phyloP scores from a whole-genome alignment of 2,329 filamentous ascomycete species.

The Dryadomyces sulphureus region DNA sequence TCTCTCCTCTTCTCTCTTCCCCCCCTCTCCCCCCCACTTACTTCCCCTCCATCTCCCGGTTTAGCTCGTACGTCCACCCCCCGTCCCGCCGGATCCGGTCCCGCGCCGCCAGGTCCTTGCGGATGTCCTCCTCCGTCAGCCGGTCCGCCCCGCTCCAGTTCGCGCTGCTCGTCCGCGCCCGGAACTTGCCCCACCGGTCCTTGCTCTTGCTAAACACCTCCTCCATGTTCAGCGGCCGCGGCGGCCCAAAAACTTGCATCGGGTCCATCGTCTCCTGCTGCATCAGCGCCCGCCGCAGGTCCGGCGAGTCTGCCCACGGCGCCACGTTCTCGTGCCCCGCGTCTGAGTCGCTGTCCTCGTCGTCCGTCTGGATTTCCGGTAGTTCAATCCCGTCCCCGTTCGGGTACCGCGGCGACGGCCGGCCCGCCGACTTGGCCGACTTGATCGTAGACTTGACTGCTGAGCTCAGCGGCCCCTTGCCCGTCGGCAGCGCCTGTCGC shows the following conservation, averaged over 20 bases:
- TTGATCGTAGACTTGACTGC: constrained; percentile 30
- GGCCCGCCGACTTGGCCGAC: constrained; percentile 41
- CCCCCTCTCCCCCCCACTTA: not conserved
- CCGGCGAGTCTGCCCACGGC: constrained; percentile 79
- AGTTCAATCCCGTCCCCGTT: constrained; percentile 84
- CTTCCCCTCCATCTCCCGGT: constrained; percentile 26
- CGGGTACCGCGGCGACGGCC: constrained; percentile 71
- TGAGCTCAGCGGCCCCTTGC: constrained; percentile 34
- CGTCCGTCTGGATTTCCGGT: constrained; percentile 90
- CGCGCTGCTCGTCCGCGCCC: constrained; percentile 80
- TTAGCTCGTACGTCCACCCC: constrained; percentile 63
- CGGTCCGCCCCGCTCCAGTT: constrained; percentile 78
- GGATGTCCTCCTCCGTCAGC: constrained; percentile 77
- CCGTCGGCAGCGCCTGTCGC: constrained; percentile 38
- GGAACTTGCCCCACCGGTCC: constrained; percentile 73
- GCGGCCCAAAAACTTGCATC: constrained; percentile 74
- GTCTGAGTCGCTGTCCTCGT: constrained; percentile 49
- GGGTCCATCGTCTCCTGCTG: constrained; percentile 79
- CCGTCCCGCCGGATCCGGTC: constrained; percentile 70
- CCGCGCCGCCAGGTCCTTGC: constrained; percentile 62
- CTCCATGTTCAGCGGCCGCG: constrained; percentile 82
- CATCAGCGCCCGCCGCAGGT: constrained; percentile 59
- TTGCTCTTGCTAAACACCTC: constrained; percentile 89
- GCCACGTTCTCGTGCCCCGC: constrained; percentile 45
- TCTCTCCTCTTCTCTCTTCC: not conserved